phyloP scores from a whole-genome alignment of 257 asterid species.

The Schizonepeta tenuifolia region DNA sequence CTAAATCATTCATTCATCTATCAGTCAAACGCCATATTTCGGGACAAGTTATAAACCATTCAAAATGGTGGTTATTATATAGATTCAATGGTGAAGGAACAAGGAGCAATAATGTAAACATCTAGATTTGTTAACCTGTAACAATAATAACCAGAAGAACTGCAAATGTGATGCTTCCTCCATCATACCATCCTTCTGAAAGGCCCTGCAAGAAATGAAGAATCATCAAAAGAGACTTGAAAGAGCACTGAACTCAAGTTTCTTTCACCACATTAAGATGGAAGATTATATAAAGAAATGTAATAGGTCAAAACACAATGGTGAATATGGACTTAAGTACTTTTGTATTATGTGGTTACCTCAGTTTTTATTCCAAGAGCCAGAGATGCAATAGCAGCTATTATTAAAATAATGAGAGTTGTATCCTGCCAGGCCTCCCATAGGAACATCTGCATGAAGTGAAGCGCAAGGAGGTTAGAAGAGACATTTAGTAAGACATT shows the following conservation, averaged over 20 bases:
- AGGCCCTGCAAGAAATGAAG: slow-evolving; percentile 58
- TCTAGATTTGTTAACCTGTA: slow-evolving; percentile 71
- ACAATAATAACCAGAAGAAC: slow-evolving; percentile 90
- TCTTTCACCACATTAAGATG: slow-evolving; percentile 19
- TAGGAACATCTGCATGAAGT: slow-evolving; percentile 64
- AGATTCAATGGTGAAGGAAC: too few relatives aligned
- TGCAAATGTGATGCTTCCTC: slow-evolving; percentile 96
- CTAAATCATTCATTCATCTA: slow-evolving; percentile 6
- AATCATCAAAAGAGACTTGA: neutral
- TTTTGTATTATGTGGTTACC: slow-evolving; percentile 43
- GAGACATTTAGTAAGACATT: slow-evolving; percentile 23
- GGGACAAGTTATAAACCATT: neutral
- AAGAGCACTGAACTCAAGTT: neutral
- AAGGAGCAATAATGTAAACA: too few relatives aligned
- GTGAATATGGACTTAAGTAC: slow-evolving; percentile 12
- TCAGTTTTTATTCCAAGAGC: slow-evolving; percentile 88
- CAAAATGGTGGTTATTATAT: too few relatives aligned
- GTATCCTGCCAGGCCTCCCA: slow-evolving; percentile 99
- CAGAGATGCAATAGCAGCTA: slow-evolving; percentile 85
- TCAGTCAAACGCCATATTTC: neutral
- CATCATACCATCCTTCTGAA: slow-evolving; percentile 94
- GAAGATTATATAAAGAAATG: too few relatives aligned
- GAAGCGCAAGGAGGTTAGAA: slow-evolving; percentile 19
- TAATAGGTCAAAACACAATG: neutral
- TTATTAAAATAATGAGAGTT: slow-evolving; percentile 82